phyloP scores from a whole-genome alignment of 2,329 filamentous ascomycete genomes.

The Thelonectria blattea region DNA sequence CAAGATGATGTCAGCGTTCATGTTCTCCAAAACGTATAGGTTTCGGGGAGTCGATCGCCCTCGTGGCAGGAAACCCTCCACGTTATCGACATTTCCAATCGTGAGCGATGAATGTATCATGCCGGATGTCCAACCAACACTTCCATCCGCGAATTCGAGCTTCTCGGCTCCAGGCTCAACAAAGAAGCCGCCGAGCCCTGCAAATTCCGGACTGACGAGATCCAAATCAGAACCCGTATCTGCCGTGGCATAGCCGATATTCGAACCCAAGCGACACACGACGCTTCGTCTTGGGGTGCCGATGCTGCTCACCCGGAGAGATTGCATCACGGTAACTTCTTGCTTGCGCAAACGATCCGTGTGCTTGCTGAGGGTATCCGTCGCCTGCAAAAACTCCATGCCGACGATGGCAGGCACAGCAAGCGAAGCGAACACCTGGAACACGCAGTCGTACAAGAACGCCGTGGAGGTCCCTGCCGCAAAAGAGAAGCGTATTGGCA shows the following conservation, averaged over 20 bases:
- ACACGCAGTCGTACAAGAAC: not conserved
- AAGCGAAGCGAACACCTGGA: conserved; percentile 6
- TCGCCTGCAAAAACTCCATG: not conserved
- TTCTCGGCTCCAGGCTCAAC: not conserved
- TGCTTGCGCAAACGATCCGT: not conserved
- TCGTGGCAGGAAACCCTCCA: not conserved
- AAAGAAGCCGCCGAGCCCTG: not conserved
- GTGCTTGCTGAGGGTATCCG: not conserved
- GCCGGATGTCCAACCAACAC: not conserved
- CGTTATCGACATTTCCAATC: not conserved
- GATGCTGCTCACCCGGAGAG: not conserved
- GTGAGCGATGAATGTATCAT: not conserved
- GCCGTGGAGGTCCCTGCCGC: not conserved
- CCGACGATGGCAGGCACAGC: conserved; percentile 16
- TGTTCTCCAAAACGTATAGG: not conserved
- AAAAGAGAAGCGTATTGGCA: not conserved
- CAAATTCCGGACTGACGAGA: not conserved
- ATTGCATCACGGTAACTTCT: not conserved
- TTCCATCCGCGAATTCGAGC: not conserved
- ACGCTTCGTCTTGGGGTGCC: not conserved
- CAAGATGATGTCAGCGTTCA: not conserved
- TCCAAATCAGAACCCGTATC: conserved; percentile 17
- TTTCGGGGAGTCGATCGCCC: not conserved
- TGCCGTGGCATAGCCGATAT: not conserved
- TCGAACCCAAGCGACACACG: not conserved